Percentiles rank a stretch among this genome's conserved stretches.
Evolutionary conservation across 148 eudicot species (phyloP).

Genomic region (Rhododendron mucronatum): DNA sequence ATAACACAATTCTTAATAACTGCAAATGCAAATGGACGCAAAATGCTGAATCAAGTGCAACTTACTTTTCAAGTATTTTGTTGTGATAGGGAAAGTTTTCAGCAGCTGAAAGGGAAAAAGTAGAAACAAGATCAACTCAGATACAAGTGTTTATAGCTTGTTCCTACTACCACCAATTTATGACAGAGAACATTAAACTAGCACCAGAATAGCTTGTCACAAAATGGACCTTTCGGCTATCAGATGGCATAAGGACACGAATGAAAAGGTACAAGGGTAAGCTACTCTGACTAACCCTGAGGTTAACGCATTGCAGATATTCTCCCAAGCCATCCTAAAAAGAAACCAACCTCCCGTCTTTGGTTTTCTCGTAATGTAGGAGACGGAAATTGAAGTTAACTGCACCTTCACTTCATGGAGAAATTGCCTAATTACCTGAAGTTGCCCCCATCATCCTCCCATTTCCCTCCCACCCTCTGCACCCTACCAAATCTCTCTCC

Average conservation of each 20-base stretch:
- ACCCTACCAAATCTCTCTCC: no score
- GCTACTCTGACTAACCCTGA: not conserved
- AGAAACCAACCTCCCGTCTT: not conserved
- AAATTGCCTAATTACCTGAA: no score
- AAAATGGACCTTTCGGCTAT: not conserved
- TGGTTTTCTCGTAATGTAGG: not conserved
- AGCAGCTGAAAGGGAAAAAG: slow-evolving; percentile 53
- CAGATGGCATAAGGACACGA: not conserved
- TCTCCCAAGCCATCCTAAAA: not conserved
- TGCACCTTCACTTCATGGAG: not conserved
- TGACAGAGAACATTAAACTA: not conserved
- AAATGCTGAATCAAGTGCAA: slow-evolving; percentile 16
- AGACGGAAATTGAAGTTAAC: not conserved
- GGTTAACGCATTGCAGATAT: not conserved
- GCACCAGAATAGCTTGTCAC: not conserved
- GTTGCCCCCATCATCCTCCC: no score
- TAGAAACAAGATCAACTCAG: slow-evolving; percentile 3
- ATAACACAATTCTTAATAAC: not conserved
- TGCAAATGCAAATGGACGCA: not conserved
- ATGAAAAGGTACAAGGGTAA: not conserved
- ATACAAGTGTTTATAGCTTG: not conserved
- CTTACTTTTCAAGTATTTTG: slow-evolving; percentile 77
- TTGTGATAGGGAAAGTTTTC: slow-evolving; percentile 59
- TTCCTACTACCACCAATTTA: not conserved
- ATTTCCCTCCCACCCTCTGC: no score